Evolutionary conservation across 805 yeast genomes (phyloP), one percentile per base, ranked within the genome.

Genomic region (Nakazawaea siamensis): DNA sequence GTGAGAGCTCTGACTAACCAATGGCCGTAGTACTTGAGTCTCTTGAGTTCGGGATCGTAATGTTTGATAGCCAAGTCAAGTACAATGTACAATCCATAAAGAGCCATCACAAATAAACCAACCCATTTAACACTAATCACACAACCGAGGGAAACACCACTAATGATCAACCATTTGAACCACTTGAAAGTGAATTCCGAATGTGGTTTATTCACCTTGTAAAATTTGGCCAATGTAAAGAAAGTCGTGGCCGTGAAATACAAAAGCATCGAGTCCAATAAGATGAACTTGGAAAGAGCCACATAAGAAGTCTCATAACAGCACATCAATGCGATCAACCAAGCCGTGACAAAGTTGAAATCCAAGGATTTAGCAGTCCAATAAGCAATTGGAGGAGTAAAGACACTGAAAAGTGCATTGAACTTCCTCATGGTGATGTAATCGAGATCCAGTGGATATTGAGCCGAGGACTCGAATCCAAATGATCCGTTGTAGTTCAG

Each of bases 401-500:
- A 54, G 5, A 79, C 73, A 28, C 85, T 74, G 48, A 82, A 82
- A 8, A 71, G 47, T 16, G 83, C 79, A 47, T 83, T 79, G 62
- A 82, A 81, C 32, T 71, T 49, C 54, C 94, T 69, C 87, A 83
- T 83, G 34, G 67, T 63, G 18, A 63, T 66, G 47, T 59, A 80
- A 53, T 88, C 84, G 28, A 83, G 70, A 45, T 75, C 69, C 11
- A 73, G 82, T 2, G 95, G 95, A 56, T 81, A 92, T 18, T 54
- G 59, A 31, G 67, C 68, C 34, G 95, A 94, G 31, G 94, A 81
- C 19, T 83, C 90, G 63, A 92, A 92, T 43, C 74, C 84, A 73
- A 88, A 92, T 18, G 80, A 67, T 14, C 97, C 97, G 49, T 82
- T 75, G 54, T 80, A 83, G n/a, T 82, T 81, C n/a, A 90, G 88